Evolutionary conservation across 1,284 basidiomycete species (phyloP), one percentile per base, ranked within the genome.

Genomic region (Pyrrhoderma noxium): DNA sequence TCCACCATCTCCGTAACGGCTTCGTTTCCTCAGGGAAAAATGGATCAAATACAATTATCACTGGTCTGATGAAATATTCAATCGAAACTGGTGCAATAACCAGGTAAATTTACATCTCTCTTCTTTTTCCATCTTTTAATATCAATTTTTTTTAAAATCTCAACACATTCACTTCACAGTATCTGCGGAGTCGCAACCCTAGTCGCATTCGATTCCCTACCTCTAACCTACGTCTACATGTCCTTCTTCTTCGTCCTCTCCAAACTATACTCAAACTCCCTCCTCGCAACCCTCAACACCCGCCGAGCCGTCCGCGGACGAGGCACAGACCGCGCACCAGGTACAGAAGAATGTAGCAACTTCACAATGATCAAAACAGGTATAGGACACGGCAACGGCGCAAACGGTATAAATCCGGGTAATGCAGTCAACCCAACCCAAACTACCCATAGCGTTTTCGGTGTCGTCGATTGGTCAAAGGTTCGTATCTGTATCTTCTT

Each of bases 231-330:
- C 46, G 72, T 79, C 49, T 85, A 80, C 60, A 68, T 78, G 48
- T 70, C 70, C 1, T 70, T 71, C 47, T 84, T 81, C 61, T 82
- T 85, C 54, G 71, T 79, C 45, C 64, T 84, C 47, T 80, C 77
- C 65, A 85, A 84, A 66, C 60, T 84, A 49, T 85, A 84, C 58
- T 78, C 75, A 1, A 77, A 82, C 51, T 85, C 82, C 3, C 81
- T 80, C 61, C 68, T 85, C 59, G 79, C 81, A 51, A 80, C 82
- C 79, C 67, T 79, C 35, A 79, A 78, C 58, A 79, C 76, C 3
- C 70, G 76, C 16, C 65, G 73, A 42, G 62, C 60, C n/a, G 57
- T 75, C 44, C 67, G 68, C 14, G 75, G 73, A 18, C 63, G 66
- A 39, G 74, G 74, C 36, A 72, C 75, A 3, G 73, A 76, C 44